Evolutionary conservation across 2,329 filamentous ascomycete species (phyloP).

Genomic region (Colletotrichum magnum): DNA sequence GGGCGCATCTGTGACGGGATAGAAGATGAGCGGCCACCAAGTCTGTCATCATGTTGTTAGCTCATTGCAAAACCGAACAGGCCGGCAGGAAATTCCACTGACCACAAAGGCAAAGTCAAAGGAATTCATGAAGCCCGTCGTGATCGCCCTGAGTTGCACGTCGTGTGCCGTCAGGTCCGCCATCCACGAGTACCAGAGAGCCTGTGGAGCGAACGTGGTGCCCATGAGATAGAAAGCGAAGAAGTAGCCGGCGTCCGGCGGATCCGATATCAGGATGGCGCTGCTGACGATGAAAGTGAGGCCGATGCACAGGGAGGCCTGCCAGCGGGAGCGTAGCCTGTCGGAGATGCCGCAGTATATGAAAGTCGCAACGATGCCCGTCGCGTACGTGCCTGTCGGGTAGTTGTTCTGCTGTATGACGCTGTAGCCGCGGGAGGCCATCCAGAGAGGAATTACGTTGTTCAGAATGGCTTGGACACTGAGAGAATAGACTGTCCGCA

Average conservation of each 20-base stretch:
- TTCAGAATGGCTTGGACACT: conserved; percentile 58
- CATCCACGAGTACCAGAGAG: conserved; percentile 63
- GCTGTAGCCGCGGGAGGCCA: conserved; percentile 59
- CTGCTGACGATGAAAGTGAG: conserved; percentile 58
- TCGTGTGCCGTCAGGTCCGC: conserved; percentile 57
- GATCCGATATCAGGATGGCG: conserved; percentile 53
- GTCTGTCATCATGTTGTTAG: conserved; percentile 39
- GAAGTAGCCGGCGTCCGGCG: conserved; percentile 54
- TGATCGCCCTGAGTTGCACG: conserved; percentile 58
- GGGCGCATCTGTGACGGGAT: conserved; percentile 56
- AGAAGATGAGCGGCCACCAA: conserved; percentile 58
- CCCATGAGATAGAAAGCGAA: conserved; percentile 61
- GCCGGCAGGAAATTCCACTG: not conserved
- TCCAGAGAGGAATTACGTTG: conserved; percentile 62
- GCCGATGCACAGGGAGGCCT: conserved; percentile 58
- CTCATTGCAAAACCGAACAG: no score
- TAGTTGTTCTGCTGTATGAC: conserved; percentile 61
- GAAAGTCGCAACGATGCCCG: conserved; percentile 58
- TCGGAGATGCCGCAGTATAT: conserved; percentile 58
- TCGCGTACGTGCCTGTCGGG: conserved; percentile 57
- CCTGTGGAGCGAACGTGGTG: conserved; percentile 60
- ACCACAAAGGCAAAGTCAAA: conserved; percentile 58
- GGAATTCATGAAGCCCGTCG: conserved; percentile 60
- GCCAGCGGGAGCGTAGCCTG: conserved; percentile 58
- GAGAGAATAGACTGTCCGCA: conserved; percentile 54